Evolutionary conservation across 1,284 basidiomycete genomes (phyloP), one percentile per base, ranked within the genome.

Genomic region (Bondarzewia mesenterica): DNA sequence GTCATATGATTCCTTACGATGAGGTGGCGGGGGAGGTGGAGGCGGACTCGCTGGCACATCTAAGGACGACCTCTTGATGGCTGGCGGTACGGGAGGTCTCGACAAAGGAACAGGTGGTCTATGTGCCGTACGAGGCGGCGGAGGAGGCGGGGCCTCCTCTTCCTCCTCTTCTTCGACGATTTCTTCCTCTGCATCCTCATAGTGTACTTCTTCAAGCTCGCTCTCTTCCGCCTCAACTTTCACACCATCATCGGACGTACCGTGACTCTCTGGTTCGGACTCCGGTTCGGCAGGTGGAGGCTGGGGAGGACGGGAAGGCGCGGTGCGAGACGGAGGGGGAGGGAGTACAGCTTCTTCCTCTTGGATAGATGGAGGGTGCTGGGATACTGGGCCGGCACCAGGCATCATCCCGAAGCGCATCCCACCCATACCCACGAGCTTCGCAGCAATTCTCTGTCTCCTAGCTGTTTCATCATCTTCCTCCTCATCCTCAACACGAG

Each of bases 341-440:
- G 29, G 38, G 2, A 40, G 16, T 10, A 15, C 43, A 7, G 41
- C 47, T 32, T 50, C 48, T 5, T 26, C 23, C 18, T 16, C 5
- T 2, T 16, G 50, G 27, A 25, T 61, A 48, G n/a, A n/a, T 2
- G 22, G 18, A 20, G 36, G 36, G n/a, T 16, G 36, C 43, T 12
- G 51, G 55, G 18, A 48, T 51, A 8, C 55, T 52, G 21, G 60
- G 48, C 15, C 54, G 52, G 25, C 56, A 43, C 54, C 53, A n/a
- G 67, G 83, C 54, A 85, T 58, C 82, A 88, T 85, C 7, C 85
- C 86, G 53, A 89, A 74, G 25, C 83, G 73, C 79, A 86, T 80
- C 5, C 85, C 86, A 35, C 86, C 86, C 78, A 85, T 82, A 12
- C 72, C 74, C 10, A 80, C 82, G 49, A 89, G 63, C 60, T 82